Evolutionary conservation across 495 filamentous ascomycete species (phyloP).

Genomic region (Neurospora sp.): DNA sequence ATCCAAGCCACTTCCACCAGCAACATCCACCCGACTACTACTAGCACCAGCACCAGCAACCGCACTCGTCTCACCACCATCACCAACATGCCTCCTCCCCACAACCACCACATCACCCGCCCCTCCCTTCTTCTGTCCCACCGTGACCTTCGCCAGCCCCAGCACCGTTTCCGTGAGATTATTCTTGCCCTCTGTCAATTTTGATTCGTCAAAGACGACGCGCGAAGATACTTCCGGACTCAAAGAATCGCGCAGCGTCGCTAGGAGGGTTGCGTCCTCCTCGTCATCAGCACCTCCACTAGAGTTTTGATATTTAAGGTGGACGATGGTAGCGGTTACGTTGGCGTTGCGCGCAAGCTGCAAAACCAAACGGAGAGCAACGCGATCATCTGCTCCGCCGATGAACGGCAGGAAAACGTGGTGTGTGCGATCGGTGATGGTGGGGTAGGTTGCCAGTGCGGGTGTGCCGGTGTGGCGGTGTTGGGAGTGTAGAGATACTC

Average conservation of each 20-base stretch:
- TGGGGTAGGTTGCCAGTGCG: conserved; percentile 26
- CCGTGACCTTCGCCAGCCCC: conserved; percentile 44
- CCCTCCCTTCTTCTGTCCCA: conserved; percentile 53
- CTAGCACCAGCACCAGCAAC: background rate
- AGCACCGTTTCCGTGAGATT: conserved; percentile 14
- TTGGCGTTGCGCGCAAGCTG: conserved; percentile 69
- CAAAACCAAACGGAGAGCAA: conserved; percentile 68
- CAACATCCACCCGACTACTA: background rate
- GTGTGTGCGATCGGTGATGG: conserved; percentile 55
- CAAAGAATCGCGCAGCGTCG: conserved; percentile 51
- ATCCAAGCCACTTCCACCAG: conserved; percentile 18
- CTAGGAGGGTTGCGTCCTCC: conserved; percentile 59
- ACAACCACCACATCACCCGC: conserved; percentile 72
- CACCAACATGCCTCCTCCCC: conserved; percentile 41
- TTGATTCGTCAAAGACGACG: conserved; percentile 47
- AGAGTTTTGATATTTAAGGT: too few relatives aligned
- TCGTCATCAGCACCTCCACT: too few relatives aligned
- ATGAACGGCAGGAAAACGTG: conserved; percentile 85
- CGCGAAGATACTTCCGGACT: conserved; percentile 39
- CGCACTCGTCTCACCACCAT: background rate
- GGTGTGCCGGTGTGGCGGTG: conserved; percentile 28
- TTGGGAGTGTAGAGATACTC: conserved; percentile 47
- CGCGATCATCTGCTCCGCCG: conserved; percentile 76
- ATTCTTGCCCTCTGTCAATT: conserved; percentile 15
- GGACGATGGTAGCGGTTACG: conserved; percentile 62